These are phyloP conservation scores for Fragaria nilgerrensis DNA, from an alignment of 306 rosid species.

Conservation along the genomic window DNA sequence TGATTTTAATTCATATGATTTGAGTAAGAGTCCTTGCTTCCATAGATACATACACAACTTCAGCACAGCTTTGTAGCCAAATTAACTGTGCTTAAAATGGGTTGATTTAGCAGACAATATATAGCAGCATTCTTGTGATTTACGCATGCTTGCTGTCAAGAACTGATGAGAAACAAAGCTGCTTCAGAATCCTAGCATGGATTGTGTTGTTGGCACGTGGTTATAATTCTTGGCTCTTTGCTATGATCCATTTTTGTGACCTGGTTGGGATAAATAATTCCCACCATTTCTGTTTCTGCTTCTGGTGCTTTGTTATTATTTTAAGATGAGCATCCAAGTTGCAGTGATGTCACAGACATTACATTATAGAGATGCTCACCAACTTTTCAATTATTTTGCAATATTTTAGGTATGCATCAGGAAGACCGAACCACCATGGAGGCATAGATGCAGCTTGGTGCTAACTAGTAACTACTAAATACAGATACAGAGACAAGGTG, in stretches of 20 bases:
- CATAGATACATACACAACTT: not conserved
- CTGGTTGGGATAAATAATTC: slow-evolving; percentile 28
- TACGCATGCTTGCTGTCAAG: slow-evolving; percentile 12
- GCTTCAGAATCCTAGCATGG: slow-evolving; percentile 47
- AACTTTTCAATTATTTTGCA: not conserved
- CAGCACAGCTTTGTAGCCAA: not conserved
- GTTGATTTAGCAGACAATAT: slow-evolving; percentile 1
- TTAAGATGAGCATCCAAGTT: slow-evolving; percentile 12
- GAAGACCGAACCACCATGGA: slow-evolving; percentile 10
- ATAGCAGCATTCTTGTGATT: slow-evolving; percentile 13
- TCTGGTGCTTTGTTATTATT: slow-evolving; percentile 3
- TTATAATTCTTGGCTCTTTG: slow-evolving; percentile 38
- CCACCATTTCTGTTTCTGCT: slow-evolving; percentile 19
- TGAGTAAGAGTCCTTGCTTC: not conserved
- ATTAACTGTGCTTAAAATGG: slow-evolving; percentile 15
- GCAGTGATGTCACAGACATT: slow-evolving; percentile 17
- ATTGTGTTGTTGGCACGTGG: slow-evolving; percentile 10
- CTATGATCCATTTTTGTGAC: slow-evolving; percentile 4
- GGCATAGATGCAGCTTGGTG: not conserved
- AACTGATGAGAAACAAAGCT: slow-evolving; percentile 8
- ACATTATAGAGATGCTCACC: slow-evolving; percentile 9
- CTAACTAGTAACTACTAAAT: not conserved
- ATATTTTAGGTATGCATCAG: slow-evolving; percentile 27
- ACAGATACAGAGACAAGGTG: not conserved
- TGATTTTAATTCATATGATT: too few relatives aligned